A percentile compares a stretch with the other conserved stretches of the same genome.
These are phyloP conservation scores for Neonectria faginata DNA, from an alignment of 2,329 filamentous ascomycete species.

Conservation along the genomic window DNA sequence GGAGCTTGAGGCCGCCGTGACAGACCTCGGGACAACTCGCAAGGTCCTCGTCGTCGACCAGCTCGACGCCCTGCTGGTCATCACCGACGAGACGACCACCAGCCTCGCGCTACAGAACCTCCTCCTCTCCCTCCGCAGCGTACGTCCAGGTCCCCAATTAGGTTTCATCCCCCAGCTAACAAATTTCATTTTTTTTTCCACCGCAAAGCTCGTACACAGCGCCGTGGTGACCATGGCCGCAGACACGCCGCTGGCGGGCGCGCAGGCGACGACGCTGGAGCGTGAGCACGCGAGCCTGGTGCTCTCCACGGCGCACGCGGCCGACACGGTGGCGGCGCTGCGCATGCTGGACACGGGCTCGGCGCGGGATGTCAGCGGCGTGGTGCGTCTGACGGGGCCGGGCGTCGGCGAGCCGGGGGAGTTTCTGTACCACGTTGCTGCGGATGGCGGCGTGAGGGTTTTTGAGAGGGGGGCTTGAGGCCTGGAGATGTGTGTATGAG, in stretches of 20 bases:
- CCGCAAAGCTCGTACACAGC: slow-evolving; percentile 70
- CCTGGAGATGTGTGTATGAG: not conserved
- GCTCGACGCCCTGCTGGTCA: slow-evolving; percentile 72
- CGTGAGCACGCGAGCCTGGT: slow-evolving; percentile 77
- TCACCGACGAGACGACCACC: slow-evolving; percentile 59
- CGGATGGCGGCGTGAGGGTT: slow-evolving; percentile 82
- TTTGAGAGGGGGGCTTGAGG: slow-evolving; percentile 78
- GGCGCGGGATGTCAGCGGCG: slow-evolving; percentile 92
- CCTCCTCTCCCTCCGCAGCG: slow-evolving; percentile 72
- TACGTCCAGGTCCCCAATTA: too few relatives aligned
- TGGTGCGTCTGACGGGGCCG: slow-evolving; percentile 76
- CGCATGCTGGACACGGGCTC: slow-evolving; percentile 85
- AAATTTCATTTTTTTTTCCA: not conserved
- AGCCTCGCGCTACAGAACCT: slow-evolving; percentile 64
- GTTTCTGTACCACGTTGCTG: slow-evolving; percentile 82
- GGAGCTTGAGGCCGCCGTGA: slow-evolving; percentile 55
- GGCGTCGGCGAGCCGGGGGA: slow-evolving; percentile 70
- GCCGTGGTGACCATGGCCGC: slow-evolving; percentile 77
- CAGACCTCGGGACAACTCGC: slow-evolving; percentile 47
- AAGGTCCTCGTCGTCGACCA: slow-evolving; percentile 75
- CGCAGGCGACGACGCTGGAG: slow-evolving; percentile 74
- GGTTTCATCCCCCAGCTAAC: too few relatives aligned
- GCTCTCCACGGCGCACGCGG: slow-evolving; percentile 79
- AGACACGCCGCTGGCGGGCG: slow-evolving; percentile 76
- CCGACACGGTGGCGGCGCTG: slow-evolving; percentile 76